Conservation (phyloP, 1,139 yeast species). For the Hansenula anomala region DNA sequence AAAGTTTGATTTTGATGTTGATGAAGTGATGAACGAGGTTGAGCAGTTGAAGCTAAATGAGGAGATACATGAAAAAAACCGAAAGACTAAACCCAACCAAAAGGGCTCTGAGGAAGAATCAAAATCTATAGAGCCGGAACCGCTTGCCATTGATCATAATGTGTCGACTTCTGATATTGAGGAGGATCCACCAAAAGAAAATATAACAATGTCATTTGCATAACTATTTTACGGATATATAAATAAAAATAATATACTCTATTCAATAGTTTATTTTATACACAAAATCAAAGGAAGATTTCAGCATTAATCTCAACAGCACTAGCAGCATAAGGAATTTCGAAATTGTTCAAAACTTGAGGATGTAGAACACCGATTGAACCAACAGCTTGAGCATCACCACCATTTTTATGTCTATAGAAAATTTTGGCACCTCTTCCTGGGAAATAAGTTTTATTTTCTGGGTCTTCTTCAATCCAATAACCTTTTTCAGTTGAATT, state of each 20-base stretch:
- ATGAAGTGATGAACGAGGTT: slow-evolving; percentile 36
- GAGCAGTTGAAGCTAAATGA: slow-evolving; percentile 2
- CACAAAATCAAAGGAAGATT: slow-evolving; percentile 52
- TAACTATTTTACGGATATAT: slow-evolving; percentile 3
- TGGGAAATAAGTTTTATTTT: slow-evolving; percentile 80
- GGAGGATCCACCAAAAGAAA: slow-evolving; percentile 15
- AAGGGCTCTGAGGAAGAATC: too few relatives aligned
- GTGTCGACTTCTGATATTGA: slow-evolving; percentile 12
- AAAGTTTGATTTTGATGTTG: slow-evolving; percentile 23
- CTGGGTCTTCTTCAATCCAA: slow-evolving; percentile 73
- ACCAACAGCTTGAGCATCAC: slow-evolving; percentile 61
- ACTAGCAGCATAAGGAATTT: slow-evolving; percentile 90
- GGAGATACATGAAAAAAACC: too few relatives aligned
- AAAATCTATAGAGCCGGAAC: too few relatives aligned
- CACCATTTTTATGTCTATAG: slow-evolving; percentile 63
- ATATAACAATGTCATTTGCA: slow-evolving; percentile 25
- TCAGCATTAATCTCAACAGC: slow-evolving; percentile 88
- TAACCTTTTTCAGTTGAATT: slow-evolving; percentile 60
- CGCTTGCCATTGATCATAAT: too few relatives aligned
- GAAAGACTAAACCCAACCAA: not conserved
- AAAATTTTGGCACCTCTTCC: slow-evolving; percentile 93
- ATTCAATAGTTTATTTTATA: too few relatives aligned
- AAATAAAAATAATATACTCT: too few relatives aligned
- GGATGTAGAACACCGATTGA: slow-evolving; percentile 94
- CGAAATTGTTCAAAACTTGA: slow-evolving; percentile 80